A percentile compares a stretch with the other conserved stretches of the same genome.
These are phyloP conservation scores for Sporothrix curviconia DNA, from an alignment of 2,329 filamentous ascomycete species.

Conservation along the genomic window DNA sequence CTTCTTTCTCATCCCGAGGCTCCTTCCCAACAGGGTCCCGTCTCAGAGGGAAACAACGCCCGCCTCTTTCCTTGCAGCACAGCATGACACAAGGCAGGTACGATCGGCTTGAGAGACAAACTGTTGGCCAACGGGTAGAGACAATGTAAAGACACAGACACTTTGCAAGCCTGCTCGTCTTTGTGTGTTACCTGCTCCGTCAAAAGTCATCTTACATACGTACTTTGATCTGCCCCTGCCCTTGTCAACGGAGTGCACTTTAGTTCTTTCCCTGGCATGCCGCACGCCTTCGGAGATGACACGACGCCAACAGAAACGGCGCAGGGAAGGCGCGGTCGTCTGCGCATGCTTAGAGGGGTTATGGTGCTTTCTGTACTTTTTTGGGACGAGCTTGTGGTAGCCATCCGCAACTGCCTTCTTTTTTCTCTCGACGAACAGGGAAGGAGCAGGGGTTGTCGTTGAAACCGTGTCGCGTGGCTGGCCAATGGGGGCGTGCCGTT, in stretches of 20 bases:
- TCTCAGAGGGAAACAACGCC: neutral
- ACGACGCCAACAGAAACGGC: conserved; percentile 6
- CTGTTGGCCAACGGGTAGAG: neutral
- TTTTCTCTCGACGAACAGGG: conserved; percentile 6
- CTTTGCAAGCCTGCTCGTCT: too few relatives aligned
- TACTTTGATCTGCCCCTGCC: conserved; percentile 6
- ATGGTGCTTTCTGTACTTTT: neutral
- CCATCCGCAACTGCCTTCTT: neutral
- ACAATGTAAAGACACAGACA: too few relatives aligned
- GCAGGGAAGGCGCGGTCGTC: conserved; percentile 4
- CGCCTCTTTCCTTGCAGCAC: too few relatives aligned
- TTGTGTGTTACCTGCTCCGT: too few relatives aligned
- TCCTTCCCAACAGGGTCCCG: neutral
- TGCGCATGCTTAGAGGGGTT: neutral
- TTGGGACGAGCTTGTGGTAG: neutral
- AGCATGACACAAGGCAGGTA: too few relatives aligned
- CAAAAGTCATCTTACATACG: too few relatives aligned
- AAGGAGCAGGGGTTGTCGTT: neutral
- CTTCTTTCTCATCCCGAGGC: neutral
- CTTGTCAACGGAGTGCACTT: neutral
- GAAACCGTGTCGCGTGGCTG: conserved; percentile 18
- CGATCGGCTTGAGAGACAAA: too few relatives aligned
- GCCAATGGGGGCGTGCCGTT: conserved; percentile 19
- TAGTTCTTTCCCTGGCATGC: conserved; percentile 2
- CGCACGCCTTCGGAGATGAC: conserved; percentile 17